These are phyloP conservation scores for Heteromeles arbutifolia DNA, from an alignment of 306 rosid genomes.

Conservation along the genomic window DNA sequence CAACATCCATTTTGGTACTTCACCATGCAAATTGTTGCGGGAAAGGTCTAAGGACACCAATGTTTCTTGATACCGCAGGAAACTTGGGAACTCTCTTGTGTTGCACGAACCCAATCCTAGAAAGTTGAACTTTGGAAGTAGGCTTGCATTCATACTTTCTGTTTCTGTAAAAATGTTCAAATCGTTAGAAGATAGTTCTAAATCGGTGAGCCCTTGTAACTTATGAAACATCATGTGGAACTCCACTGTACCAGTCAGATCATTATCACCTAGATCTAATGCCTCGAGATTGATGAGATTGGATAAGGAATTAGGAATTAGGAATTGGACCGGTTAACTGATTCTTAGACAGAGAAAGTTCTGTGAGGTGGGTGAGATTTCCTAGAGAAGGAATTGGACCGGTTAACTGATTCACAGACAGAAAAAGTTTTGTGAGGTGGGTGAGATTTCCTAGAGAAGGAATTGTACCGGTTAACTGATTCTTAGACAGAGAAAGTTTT, in stretches of 20 bases:
- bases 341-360: no score
- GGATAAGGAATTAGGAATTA: no score
- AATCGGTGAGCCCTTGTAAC: background rate
- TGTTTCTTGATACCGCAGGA: background rate
- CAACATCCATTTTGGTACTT: background rate
- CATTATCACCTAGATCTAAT: accelerated
- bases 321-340: no score
- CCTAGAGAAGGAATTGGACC: no score
- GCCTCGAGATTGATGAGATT: background rate
- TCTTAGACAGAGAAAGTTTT: no score
- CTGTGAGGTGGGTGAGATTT: no score
- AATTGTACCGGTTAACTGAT: no score
- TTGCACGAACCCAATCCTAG: background rate
- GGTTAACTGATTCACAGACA: no score
- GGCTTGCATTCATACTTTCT: background rate
- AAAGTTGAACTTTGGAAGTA: background rate
- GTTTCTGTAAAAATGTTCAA: background rate
- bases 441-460: no score
- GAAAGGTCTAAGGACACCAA: background rate
- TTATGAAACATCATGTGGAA: background rate
- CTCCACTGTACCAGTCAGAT: background rate
- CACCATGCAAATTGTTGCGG: background rate
- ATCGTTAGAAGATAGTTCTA: accelerated
- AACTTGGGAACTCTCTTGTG: background rate
- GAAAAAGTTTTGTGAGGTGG: no score